These are phyloP conservation scores for Trypanosoma vivax DNA, from an alignment of 208 protist genomes.

Conservation along the genomic window DNA sequence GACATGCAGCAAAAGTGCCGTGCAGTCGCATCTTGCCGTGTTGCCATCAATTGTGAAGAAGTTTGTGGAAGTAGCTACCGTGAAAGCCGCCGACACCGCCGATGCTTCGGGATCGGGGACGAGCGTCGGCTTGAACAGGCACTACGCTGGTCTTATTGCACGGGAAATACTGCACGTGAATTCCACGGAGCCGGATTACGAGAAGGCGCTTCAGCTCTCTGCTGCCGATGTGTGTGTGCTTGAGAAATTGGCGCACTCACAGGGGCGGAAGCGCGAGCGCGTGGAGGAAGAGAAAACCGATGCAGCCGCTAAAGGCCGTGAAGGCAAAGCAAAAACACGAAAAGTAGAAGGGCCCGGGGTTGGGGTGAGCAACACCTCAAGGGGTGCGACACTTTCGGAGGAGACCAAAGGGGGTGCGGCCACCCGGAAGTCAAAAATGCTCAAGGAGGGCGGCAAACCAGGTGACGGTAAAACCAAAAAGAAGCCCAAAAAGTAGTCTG, in stretches of 20 bases:
- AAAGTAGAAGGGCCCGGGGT: background rate
- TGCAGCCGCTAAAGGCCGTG: too few species aligned
- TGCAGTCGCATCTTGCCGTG: conserved; percentile 59
- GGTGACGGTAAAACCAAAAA: background rate
- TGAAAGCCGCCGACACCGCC: too few species aligned
- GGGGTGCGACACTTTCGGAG: too few species aligned
- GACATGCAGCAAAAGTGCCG: conserved; percentile 75
- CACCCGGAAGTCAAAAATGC: too few species aligned
- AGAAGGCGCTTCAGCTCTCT: conserved; percentile 46
- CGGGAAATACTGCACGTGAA: conserved; percentile 67
- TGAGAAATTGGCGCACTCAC: conserved; percentile 36
- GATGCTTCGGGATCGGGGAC: conserved; percentile 22
- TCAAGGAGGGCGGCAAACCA: background rate
- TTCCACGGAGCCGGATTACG: conserved; percentile 45
- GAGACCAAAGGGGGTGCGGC: too few species aligned
- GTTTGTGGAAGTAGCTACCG: conserved; percentile 34
- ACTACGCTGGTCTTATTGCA: conserved; percentile 63
- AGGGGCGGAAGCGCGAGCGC: conserved; percentile 17
- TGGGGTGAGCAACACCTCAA: too few species aligned
- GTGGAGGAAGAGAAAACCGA: background rate
- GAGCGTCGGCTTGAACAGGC: conserved; percentile 40
- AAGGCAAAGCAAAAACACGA: background rate
- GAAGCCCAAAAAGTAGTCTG: background rate
- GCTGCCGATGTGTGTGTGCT: conserved; percentile 29
- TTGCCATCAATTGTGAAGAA: conserved; percentile 53